Conservation (phyloP, 129 eudicot species). For the Tagetes erecta region DNA sequence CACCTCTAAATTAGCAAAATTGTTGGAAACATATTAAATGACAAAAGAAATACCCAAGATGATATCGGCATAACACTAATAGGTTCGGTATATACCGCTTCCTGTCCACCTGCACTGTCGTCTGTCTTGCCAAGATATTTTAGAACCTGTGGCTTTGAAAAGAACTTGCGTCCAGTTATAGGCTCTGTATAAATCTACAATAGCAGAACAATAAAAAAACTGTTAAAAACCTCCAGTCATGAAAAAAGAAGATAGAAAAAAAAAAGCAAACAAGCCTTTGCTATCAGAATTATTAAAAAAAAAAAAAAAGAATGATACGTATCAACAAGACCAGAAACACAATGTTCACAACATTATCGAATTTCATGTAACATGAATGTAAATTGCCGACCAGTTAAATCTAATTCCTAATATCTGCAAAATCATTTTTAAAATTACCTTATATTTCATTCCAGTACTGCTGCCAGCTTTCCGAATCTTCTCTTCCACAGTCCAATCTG, state of each 20-base stretch:
- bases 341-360: background rate
- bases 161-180: slow-evolving; percentile 48
- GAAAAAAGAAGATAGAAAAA: background rate
- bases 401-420: slow-evolving; percentile 2
- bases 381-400: slow-evolving; percentile 1
- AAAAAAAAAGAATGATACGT: background rate
- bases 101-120: slow-evolving; percentile 22
- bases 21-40: slow-evolving; percentile 6
- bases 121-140: slow-evolving; percentile 27
- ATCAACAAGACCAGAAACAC: background rate
- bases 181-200: slow-evolving; percentile 45
- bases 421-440: background rate
- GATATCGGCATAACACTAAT: slow-evolving; percentile 24
- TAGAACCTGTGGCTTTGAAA: slow-evolving; percentile 55
- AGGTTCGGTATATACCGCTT: slow-evolving; percentile 25
- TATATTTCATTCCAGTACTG: slow-evolving; percentile 34
- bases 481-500: slow-evolving; percentile 61
- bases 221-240: background rate
- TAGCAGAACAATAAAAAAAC: background rate
- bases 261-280: background rate
- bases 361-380: slow-evolving; percentile 12
- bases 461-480: slow-evolving; percentile 42
- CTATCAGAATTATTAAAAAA: background rate
- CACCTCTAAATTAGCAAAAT: background rate
- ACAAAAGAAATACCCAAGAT: slow-evolving; percentile 25